Base-by-base conservation (phyloP, 306 rosid species). In the Medicago truncatula region DNA sequence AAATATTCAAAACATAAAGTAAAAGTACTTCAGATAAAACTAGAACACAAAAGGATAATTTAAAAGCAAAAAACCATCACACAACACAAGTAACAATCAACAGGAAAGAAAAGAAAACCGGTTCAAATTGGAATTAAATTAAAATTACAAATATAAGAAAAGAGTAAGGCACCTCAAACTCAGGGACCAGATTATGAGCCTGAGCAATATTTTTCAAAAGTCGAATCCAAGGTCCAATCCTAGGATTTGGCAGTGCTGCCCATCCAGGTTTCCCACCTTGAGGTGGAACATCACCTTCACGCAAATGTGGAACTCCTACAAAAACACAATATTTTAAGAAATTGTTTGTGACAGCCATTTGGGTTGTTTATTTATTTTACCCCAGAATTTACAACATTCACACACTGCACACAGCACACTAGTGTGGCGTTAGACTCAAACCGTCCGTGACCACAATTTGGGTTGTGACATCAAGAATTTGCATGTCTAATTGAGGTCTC, bases 221-320 rank as follows among this genome's bases (percentile, higher is more conserved):
- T 78, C 97, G 83, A 28, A 95, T 85, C 99, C 99, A 95, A 6
- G 99, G 92, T 5, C 97, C 97, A 0, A 95, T 92, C 65, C 99
- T 68, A 36, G 97, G 99, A 82, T 60, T 86, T 11, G 97, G 96
- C 10, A 85, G 84, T 2, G 88, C 96, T 25, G 97, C 99, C 97
- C 99, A 95, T 47, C 97, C 97, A 5, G 97, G 93, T 84, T 78
- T 92, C 39, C 99, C 97, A 17, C 99, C 99, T 75, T 92, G 97
- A 0, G 90, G 97, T n/a, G 92, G 87, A 85, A 85, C 89, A 46
- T 95, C 97, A 4, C 93, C 97, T 81, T 89, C 84, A 5, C 89
- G 85, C 88, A 92, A 85, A 85, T 95, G 99, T 53, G 99, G 99
- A 52, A 92, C 92, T 34, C 99, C 97, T 89, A 76, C 82, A 70